Evolutionary conservation across 257 asterid genomes (phyloP).

Genomic region (Salvia hispanica): DNA sequence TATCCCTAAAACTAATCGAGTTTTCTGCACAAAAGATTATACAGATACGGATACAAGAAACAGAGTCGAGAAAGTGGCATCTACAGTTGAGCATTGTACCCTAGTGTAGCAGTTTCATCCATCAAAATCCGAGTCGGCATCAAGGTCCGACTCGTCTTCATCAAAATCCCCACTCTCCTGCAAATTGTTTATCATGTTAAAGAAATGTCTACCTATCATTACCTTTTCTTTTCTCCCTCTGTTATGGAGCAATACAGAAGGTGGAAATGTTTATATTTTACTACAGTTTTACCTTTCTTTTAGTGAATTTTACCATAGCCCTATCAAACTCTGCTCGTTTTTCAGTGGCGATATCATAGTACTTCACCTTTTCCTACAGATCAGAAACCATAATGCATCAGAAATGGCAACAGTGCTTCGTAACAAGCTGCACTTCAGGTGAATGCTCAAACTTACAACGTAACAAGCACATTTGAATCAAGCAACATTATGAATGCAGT

Average conservation of each 20-base stretch:
- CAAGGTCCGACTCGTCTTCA: constrained; percentile 41
- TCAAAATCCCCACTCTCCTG: constrained; percentile 83
- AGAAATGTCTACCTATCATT: neutral
- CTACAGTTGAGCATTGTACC: constrained; percentile 28
- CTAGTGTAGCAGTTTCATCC: constrained; percentile 33
- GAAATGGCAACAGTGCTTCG: constrained; percentile 7
- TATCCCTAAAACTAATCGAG: constrained; percentile 15
- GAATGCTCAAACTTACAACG: neutral
- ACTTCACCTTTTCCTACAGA: constrained; percentile 77
- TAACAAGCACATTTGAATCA: neutral
- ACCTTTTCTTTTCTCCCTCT: too few species aligned
- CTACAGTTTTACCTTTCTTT: constrained; percentile 53
- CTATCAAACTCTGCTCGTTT: constrained; percentile 86
- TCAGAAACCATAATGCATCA: constrained; percentile 27
- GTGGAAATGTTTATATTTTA: neutral
- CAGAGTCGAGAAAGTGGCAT: constrained; percentile 22
- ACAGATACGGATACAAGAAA: constrained; percentile 19
- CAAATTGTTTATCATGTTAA: constrained; percentile 26
- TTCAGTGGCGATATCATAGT: constrained; percentile 89
- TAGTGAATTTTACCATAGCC: constrained; percentile 68
- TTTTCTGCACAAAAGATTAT: constrained; percentile 40
- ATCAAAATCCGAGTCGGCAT: constrained; percentile 65
- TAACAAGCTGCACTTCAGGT: neutral
- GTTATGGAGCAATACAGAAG: neutral
- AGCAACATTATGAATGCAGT: neutral